These are phyloP conservation scores for Calonectria hongkongensis DNA, from an alignment of 2,329 filamentous ascomycete species.

Conservation along the genomic window DNA sequence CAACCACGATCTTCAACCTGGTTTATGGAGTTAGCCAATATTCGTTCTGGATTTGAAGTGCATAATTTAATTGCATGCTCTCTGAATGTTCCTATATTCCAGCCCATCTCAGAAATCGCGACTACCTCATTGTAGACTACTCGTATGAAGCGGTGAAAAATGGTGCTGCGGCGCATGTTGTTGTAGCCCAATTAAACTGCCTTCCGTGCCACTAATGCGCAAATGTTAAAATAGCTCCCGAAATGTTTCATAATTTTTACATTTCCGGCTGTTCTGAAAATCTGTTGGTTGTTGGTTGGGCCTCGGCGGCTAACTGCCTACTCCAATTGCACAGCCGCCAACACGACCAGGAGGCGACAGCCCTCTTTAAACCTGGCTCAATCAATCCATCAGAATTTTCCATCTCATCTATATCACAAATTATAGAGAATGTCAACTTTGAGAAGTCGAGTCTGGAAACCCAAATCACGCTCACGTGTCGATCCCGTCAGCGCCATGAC, in stretches of 20 bases:
- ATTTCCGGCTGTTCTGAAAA: background rate
- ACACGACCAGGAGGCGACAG: background rate
- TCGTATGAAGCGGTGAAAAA: background rate
- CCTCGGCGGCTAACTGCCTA: background rate
- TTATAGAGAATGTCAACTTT: background rate
- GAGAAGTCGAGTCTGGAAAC: background rate
- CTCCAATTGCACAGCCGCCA: background rate
- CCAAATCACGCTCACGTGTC: background rate
- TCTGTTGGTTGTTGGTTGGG: background rate
- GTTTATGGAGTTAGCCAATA: no score
- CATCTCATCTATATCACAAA: background rate
- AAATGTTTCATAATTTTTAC: background rate
- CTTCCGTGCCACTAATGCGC: background rate
- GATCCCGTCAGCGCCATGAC: background rate
- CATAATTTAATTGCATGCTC: no score
- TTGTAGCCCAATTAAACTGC: background rate
- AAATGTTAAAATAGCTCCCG: background rate
- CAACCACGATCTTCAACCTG: no score
- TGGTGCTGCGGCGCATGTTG: background rate
- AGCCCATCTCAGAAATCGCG: background rate
- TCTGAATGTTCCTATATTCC: background rate
- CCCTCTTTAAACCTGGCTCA: background rate
- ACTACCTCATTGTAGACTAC: background rate
- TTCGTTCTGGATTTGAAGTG: no score
- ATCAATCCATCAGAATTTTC: background rate